Evolutionary conservation across 108 stramenopile genomes (phyloP), one percentile per base, ranked within the genome.

Genomic region (Nitzschia palea): DNA sequence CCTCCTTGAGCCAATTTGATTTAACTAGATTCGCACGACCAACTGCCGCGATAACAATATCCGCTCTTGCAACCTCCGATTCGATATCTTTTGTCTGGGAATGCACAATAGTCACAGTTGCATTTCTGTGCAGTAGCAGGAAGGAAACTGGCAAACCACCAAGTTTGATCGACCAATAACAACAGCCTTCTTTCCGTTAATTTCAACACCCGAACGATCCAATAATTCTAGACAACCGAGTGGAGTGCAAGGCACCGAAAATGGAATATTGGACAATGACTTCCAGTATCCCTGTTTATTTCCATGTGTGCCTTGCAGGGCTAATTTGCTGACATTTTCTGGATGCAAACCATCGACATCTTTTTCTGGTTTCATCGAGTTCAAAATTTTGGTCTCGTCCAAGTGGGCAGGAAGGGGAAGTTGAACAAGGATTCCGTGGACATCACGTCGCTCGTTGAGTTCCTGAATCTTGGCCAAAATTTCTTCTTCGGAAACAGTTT

Each of bases 301-400:
- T 4, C 56, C 56, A 45, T 58, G 67, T 12, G 55, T 58, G n/a
- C 44, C 43, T 62, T 71, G 59, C 35, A 77, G 22, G 20, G 85
- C 84, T 17, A 98, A 79, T 15, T 74, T 58, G 28, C 93, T 97
- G 0, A 92, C 84, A 79, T 99, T 98, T 30, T 76, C 45, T 25
- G 98, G 94, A 75, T 96, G 94, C 44, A 99, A 79, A 10, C 98
- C 98, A 63, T 99, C 98, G 23, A 98, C 98, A 67, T 99, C 98
- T 77, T 99, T 98, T 35, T 77, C 72, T 0, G 89, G 94, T 48
- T 67, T 29, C 2, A 88, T 85, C 1, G 84, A 77, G 28, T 80
- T 51, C 54, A 97, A 81, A 28, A 98, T 92, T 29, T 45, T 69
- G 18, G 74, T 62, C 67, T 97, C 95, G 68, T 95, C 72, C 34